Evolutionary conservation across 306 rosid species (phyloP).

Genomic region (Vigna reflexopilosa): DNA sequence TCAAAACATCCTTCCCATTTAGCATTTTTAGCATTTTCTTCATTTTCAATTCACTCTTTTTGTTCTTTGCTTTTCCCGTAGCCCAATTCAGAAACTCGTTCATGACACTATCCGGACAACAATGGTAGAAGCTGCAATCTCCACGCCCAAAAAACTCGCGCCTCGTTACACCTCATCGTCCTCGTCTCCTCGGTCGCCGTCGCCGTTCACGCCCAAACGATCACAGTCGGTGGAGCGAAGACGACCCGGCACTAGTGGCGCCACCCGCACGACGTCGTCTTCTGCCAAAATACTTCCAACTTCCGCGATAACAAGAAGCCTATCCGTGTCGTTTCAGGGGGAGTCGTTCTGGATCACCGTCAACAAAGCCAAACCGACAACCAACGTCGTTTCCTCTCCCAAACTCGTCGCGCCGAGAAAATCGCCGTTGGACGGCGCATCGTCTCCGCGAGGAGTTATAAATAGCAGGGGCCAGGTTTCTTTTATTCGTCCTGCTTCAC

Average conservation of each 20-base stretch:
- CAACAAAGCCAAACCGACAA: background rate
- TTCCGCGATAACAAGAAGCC: background rate
- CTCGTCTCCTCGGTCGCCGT: background rate
- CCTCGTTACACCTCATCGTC: background rate
- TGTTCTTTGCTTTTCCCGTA: background rate
- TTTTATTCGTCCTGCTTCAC: background rate
- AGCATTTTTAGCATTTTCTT: background rate
- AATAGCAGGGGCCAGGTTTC: constrained; percentile 16
- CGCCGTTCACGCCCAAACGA: background rate
- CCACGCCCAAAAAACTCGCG: background rate
- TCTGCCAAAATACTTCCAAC: background rate
- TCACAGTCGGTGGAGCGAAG: background rate
- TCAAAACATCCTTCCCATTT: background rate
- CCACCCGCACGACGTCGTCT: background rate
- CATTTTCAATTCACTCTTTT: background rate
- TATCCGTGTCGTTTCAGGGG: constrained; percentile 6
- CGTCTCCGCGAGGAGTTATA: background rate
- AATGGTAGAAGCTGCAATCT: background rate
- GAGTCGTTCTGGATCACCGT: constrained; percentile 10
- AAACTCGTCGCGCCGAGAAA: background rate
- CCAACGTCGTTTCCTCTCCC: background rate
- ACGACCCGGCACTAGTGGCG: background rate
- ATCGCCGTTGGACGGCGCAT: too few relatives aligned
- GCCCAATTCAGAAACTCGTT: background rate
- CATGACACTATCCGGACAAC: background rate